phyloP scores from a whole-genome alignment of 805 yeast genomes.

The Myxozyma nipponensis region DNA sequence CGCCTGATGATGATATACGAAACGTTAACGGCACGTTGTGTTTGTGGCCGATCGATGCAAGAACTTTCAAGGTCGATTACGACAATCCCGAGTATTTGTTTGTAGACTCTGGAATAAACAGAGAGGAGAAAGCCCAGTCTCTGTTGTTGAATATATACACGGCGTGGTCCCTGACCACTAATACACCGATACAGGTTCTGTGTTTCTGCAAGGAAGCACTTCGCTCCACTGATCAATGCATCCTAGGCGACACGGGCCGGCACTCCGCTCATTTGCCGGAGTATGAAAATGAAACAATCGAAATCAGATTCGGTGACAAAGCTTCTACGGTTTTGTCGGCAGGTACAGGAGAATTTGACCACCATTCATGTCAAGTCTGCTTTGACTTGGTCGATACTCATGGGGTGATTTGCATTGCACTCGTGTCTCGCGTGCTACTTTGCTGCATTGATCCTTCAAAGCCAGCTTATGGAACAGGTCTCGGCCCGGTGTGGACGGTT shows the following conservation, averaged over 20 bases:
- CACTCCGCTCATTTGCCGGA: not conserved
- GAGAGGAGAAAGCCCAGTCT: slow-evolving; percentile 1
- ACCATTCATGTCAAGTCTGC: slow-evolving; percentile 1
- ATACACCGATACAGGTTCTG: slow-evolving; percentile 14
- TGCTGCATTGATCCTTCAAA: too few species aligned
- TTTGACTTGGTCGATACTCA: slow-evolving; percentile 13
- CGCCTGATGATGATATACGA: not conserved
- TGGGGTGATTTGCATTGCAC: slow-evolving; percentile 11
- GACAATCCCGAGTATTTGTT: not conserved
- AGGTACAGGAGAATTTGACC: slow-evolving; percentile 23
- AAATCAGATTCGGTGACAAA: slow-evolving; percentile 9
- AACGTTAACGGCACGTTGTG: slow-evolving; percentile 6
- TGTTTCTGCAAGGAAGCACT: slow-evolving; percentile 12
- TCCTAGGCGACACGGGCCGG: not conserved
- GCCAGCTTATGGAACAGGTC: too few species aligned
- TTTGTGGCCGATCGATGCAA: slow-evolving; percentile 9
- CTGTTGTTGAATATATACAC: slow-evolving; percentile 9
- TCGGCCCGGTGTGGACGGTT: too few species aligned
- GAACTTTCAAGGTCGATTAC: not conserved
- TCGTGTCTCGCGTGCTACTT: slow-evolving; percentile 9
- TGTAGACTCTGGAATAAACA: not conserved
- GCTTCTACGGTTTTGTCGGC: slow-evolving; percentile 10
- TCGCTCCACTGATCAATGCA: not conserved
- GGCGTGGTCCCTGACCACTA: slow-evolving; percentile 16
- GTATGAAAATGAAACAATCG: slow-evolving; percentile 14